Conservation (phyloP, 139 green algal species). For the Spirogloea muscicola region DNA sequence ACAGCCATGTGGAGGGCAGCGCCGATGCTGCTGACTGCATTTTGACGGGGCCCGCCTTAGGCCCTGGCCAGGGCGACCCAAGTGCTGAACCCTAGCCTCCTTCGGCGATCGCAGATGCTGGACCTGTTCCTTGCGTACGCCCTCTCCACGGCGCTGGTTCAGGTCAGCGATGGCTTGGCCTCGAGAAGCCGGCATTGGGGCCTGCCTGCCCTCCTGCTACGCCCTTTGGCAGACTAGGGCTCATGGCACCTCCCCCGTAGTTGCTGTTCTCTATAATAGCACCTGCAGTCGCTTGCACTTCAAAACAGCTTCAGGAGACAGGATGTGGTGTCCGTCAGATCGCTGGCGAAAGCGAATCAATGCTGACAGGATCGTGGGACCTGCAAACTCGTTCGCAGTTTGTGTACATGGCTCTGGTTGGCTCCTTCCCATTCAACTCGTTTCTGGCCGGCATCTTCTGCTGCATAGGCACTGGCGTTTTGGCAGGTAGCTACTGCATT, state of each 20-base stretch:
- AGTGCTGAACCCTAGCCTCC: no score
- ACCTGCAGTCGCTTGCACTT: background rate
- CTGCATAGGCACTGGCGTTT: constrained; percentile 39
- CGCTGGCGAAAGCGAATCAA: background rate
- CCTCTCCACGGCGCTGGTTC: constrained; percentile 11
- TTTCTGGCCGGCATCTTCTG: constrained; percentile 45
- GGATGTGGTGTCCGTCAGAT: background rate
- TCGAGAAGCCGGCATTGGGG: background rate
- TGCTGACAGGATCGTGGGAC: background rate
- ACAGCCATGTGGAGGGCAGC: background rate
- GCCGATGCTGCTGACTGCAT: background rate
- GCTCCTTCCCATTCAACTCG: constrained; percentile 51
- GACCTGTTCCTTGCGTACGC: constrained; percentile 30
- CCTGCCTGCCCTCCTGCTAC: constrained; percentile 12
- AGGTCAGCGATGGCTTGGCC: constrained; percentile 5
- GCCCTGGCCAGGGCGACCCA: no score
- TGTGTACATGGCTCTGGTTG: constrained; percentile 45
- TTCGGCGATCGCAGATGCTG: background rate
- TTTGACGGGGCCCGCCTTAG: no score
- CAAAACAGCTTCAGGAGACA: background rate
- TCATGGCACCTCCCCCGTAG: background rate
- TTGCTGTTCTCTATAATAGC: background rate
- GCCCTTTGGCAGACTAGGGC: background rate
- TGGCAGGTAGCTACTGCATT: no score
- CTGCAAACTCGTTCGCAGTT: constrained; percentile 43